A percentile compares a stretch with the other conserved stretches of the same genome.
Conservation (phyloP, 148 eudicot species). For the Rhododendron ferrugineum region DNA sequence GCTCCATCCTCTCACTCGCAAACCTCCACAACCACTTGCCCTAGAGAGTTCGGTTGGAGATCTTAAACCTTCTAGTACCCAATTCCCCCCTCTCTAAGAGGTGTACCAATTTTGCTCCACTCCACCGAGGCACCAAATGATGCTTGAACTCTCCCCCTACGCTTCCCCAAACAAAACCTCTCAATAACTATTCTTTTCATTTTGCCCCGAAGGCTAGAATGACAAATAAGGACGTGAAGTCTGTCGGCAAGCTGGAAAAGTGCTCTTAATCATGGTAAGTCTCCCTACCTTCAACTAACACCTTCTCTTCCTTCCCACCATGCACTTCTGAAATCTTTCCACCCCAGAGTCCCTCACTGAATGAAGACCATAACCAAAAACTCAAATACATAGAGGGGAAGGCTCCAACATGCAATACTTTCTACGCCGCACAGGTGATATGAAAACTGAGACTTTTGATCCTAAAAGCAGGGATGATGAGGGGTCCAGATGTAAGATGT, state of each 20-base stretch:
- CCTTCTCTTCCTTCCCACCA: neutral
- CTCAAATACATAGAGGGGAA: neutral
- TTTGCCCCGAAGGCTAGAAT: neutral
- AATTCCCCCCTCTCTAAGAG: neutral
- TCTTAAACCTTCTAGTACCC: neutral
- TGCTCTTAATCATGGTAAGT: neutral
- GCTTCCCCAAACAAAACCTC: neutral
- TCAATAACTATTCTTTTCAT: neutral
- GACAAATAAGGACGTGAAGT: neutral
- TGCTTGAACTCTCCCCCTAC: neutral
- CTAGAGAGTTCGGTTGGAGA: neutral
- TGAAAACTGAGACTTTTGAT: neutral
- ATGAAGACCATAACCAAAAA: neutral
- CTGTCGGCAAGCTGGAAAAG: neutral
- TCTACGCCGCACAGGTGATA: neutral
- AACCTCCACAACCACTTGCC: neutral
- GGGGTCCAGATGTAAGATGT: neutral
- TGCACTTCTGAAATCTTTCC: neutral
- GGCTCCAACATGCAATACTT: neutral
- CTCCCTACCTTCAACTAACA: neutral
- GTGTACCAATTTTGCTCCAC: neutral
- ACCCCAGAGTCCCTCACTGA: neutral
- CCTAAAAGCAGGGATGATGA: neutral
- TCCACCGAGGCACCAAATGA: neutral
- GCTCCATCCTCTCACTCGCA: neutral